Percentiles rank a stretch among this genome's conserved stretches.
phyloP scores from a whole-genome alignment of 202 grass and related monocot species.

The Carex sylvatica region DNA sequence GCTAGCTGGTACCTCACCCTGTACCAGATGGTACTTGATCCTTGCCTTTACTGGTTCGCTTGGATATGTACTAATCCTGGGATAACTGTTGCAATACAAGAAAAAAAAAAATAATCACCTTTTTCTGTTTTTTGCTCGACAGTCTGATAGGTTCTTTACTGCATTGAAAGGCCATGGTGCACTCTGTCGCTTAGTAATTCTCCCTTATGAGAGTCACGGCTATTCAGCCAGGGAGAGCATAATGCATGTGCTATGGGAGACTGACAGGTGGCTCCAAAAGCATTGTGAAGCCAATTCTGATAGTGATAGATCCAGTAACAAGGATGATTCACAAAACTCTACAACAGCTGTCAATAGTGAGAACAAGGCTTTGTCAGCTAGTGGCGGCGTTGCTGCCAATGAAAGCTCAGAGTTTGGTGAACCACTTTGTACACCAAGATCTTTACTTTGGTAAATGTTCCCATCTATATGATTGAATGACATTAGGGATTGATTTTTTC shows the following conservation, averaged over 20 bases:
- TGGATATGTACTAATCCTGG: background rate
- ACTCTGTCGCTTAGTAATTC: slow-evolving; percentile 86
- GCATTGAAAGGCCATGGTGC: slow-evolving; percentile 96
- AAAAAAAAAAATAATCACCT: slow-evolving; percentile 1
- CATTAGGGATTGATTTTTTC: background rate
- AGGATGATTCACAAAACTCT: slow-evolving; percentile 39
- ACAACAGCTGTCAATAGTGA: slow-evolving; percentile 37
- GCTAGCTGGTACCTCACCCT: background rate
- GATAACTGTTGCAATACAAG: background rate
- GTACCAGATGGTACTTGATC: background rate
- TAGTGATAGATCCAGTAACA: slow-evolving; percentile 26
- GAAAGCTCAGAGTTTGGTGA: slow-evolving; percentile 48
- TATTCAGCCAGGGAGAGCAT: slow-evolving; percentile 98
- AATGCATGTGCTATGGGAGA: slow-evolving; percentile 99
- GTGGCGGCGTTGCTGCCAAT: slow-evolving; percentile 36
- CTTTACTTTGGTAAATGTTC: slow-evolving; percentile 73
- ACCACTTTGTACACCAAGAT: slow-evolving; percentile 40
- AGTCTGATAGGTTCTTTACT: slow-evolving; percentile 99
- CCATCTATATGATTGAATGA: background rate
- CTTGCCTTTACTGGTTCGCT: background rate
- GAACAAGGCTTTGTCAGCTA: slow-evolving; percentile 56
- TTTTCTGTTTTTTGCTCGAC: slow-evolving; percentile 33
- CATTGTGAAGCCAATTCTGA: slow-evolving; percentile 51
- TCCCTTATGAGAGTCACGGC: slow-evolving; percentile 92
- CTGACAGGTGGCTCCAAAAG: slow-evolving; percentile 86